A percentile compares a stretch with the other conserved stretches of the same genome.
Conservation (phyloP, 2,329 filamentous ascomycete genomes). For the Hypocrella siamensis region DNA sequence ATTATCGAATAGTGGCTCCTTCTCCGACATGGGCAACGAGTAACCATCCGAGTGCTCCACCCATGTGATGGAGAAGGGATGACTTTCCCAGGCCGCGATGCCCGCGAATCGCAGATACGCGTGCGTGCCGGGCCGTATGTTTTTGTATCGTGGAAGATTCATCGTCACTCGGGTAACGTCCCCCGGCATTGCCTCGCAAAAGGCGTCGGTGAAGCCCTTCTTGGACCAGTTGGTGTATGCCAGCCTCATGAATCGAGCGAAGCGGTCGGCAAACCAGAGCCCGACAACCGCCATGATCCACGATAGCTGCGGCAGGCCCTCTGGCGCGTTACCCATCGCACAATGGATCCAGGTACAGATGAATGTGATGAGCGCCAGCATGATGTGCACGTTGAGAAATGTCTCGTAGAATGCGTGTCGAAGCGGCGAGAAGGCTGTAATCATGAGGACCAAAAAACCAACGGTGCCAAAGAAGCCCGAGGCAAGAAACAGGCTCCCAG, state of each 20-base stretch:
- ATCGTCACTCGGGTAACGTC: slow-evolving; percentile 57
- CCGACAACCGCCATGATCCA: slow-evolving; percentile 60
- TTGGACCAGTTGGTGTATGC: slow-evolving; percentile 50
- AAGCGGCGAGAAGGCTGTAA: slow-evolving; percentile 62
- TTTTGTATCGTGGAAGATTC: slow-evolving; percentile 49
- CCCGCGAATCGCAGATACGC: slow-evolving; percentile 57
- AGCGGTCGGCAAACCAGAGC: slow-evolving; percentile 64
- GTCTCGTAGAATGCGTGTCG: slow-evolving; percentile 96
- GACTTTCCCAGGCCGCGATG: slow-evolving; percentile 54
- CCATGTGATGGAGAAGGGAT: slow-evolving; percentile 71
- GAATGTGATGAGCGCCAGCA: slow-evolving; percentile 53
- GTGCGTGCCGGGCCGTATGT: slow-evolving; percentile 55
- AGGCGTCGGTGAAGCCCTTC: slow-evolving; percentile 44
- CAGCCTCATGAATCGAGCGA: slow-evolving; percentile 45
- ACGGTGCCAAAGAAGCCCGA: slow-evolving; percentile 47
- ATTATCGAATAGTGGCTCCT: slow-evolving; percentile 20
- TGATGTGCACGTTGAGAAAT: slow-evolving; percentile 76
- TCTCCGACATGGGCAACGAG: slow-evolving; percentile 23
- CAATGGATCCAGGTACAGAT: slow-evolving; percentile 68
- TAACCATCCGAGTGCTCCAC: slow-evolving; percentile 36
- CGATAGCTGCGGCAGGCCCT: slow-evolving; percentile 53
- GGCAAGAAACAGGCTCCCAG: slow-evolving; percentile 45
- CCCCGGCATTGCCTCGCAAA: slow-evolving; percentile 52
- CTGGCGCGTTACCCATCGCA: slow-evolving; percentile 37
- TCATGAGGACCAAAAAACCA: slow-evolving; percentile 47